Evolutionary conservation across 345 rosid species (phyloP), one percentile per base, ranked within the genome.

Genomic region (Pseudoturritis turrita): DNA sequence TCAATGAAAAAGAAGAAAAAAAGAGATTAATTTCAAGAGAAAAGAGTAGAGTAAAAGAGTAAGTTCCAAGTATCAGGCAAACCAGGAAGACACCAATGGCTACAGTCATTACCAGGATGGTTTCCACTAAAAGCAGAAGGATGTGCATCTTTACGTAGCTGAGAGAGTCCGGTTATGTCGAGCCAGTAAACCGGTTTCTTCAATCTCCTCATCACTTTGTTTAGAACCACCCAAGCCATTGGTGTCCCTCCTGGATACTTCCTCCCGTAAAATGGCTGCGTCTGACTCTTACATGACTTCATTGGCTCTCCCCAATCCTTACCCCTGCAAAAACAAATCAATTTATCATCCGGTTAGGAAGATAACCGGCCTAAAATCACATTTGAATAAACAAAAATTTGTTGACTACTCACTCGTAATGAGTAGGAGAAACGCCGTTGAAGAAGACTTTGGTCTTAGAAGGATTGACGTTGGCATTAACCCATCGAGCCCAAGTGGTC

Each of bases 21-120:
- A 21, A 15, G 7, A 26, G 6, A 10, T 11, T 35, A 23, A 50
- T 8, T 53, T 86, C 82, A 82, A 74, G 81, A 66, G 40, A 87
- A 81, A 45, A 80, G 79, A 62, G 85, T 57, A 13, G 85, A 83
- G 74, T 84, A 95, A 8, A 95, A 68, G 61, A 91, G 89, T 17
- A 77, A 0, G 69, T 88, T 95, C 99, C 97, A 95, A 31, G 94
- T 82, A 80, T 91, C 99, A 3, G 99, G 99, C 81, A 95, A 75
- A 5, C 99, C 99, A 33, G 97, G 97, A 21, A 95, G 81, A 72
- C 99, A 95, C 99, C 99, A 91, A 53, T 94, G 98, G 83, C 89
- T 85, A 60, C 98, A 94, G 14, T 94, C 98, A 0, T 60, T 73
- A 23, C 82, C 84, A 2, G 70, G 65, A 23, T 62, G 85, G 14